Evolutionary conservation across 257 asterid genomes (phyloP), one percentile per base, ranked within the genome.

Genomic region (Voacanga thouarsii): DNA sequence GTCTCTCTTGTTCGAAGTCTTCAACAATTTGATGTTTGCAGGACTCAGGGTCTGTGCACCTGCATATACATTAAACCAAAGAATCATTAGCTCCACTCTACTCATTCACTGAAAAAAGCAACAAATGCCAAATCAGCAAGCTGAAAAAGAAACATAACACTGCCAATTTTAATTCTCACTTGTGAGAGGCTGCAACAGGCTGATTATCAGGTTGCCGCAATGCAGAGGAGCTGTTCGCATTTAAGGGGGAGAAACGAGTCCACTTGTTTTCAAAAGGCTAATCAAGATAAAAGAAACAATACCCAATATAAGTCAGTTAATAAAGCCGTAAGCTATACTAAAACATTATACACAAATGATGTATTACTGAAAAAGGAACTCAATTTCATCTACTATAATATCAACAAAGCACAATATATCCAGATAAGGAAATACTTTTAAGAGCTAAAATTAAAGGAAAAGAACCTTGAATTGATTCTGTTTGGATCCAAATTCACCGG

Each of bases 181-280:
- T 80, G 89, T 95, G 99, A 80, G 77, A 78, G 78, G 96, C 74
- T 49, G 86, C 89, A 39, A 78, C 74, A 76, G 87, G 81, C 89
- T 90, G 96, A 82, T 83, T 86, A 67, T 86, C 88, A 3, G 96
- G 23, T 85, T 83, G 91, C 81, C 80, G 86, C n/a, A 90, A 57
- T 53, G 89, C 81, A 80, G 94, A 49, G 73, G 89, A 82, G 78
- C 68, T 79, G 78, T 79, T 84, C 74, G 80, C 72, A 79, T 81
- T 91, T 71, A 72, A 5, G 24, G 91, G 45, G 79, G 95, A 85
- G 80, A 59, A 79, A 24, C 98, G 96, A 68, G 77, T 72, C 99
- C 99, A 95, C 83, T 84, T 95, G 85, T 93, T 95, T 84, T 91
- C 94, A 80, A 90, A 92, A 80, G 89, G 96, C 98, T 95, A 86